phyloP scores from a whole-genome alignment of 192 early-diverging fungal species.

The Phycomyces nitens region DNA sequence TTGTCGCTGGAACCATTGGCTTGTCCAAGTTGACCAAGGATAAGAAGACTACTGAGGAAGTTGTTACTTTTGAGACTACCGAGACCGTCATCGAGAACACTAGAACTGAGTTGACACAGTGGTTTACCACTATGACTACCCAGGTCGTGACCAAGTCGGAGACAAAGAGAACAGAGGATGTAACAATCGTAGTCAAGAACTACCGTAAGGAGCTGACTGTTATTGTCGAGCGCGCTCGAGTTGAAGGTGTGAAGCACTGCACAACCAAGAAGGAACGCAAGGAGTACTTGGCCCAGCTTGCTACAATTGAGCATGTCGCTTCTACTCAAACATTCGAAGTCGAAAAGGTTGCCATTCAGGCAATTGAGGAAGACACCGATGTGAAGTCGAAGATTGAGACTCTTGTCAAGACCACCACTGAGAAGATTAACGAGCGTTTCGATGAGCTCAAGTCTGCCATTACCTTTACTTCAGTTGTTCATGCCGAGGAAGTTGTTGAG shows the following conservation, averaged over 20 bases:
- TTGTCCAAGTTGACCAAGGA: not conserved
- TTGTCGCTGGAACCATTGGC: not conserved
- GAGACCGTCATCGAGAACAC: slow-evolving; percentile 1
- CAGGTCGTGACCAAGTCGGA: not conserved
- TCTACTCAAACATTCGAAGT: slow-evolving; percentile 9
- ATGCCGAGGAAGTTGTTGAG: not conserved
- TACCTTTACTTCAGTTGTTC: slow-evolving; percentile 1
- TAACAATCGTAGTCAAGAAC: slow-evolving; percentile 1
- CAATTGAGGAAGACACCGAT: slow-evolving; percentile 3
- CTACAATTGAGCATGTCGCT: slow-evolving; percentile 2
- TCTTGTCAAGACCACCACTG: slow-evolving; percentile 1
- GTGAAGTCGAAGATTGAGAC: not conserved
- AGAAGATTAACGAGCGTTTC: slow-evolving; percentile 8
- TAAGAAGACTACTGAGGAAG: not conserved
- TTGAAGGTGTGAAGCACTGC: slow-evolving; percentile 1
- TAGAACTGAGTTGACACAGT: not conserved
- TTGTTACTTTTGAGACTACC: not conserved
- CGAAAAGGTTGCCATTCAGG: slow-evolving; percentile 16
- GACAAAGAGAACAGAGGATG: not conserved
- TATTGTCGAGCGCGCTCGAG: slow-evolving; percentile 11
- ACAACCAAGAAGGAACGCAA: not conserved
- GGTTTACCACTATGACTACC: not conserved
- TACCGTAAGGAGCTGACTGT: slow-evolving; percentile 10
- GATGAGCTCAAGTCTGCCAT: slow-evolving; percentile 9
- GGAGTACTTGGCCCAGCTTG: slow-evolving; percentile 7